A percentile compares a stretch with the other conserved stretches of the same genome.
Conservation (phyloP, 768 basidiomycete genomes). For the Serendipita sp. region DNA sequence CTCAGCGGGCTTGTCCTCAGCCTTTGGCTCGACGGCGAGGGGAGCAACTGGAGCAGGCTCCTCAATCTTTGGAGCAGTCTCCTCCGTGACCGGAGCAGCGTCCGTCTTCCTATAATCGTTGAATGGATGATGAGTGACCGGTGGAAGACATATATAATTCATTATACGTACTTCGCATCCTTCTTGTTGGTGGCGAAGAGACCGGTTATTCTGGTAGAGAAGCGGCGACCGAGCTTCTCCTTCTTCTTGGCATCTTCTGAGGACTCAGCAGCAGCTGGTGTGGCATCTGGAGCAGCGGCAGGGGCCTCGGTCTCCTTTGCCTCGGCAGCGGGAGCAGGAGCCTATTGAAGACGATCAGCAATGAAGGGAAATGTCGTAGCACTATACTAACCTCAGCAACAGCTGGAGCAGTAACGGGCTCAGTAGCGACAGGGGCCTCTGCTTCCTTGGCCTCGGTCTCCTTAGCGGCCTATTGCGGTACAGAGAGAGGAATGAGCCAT, state of each 20-base stretch:
- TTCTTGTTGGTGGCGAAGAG: slow-evolving; percentile 69
- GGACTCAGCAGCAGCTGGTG: slow-evolving; percentile 17
- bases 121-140: not conserved
- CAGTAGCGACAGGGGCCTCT: slow-evolving; percentile 12
- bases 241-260: slow-evolving; percentile 40
- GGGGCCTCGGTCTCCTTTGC: slow-evolving; percentile 6
- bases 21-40: slow-evolving; percentile 29
- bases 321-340: slow-evolving; percentile 9
- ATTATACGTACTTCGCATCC: slow-evolving; percentile 27
- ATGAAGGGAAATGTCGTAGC: not conserved
- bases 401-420: slow-evolving; percentile 11
- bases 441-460: slow-evolving; percentile 17
- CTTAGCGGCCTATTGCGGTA: slow-evolving; percentile 10
- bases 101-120: slow-evolving; percentile 19
- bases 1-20: slow-evolving; percentile 23
- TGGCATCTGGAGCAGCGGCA: slow-evolving; percentile 17
- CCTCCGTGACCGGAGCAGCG: slow-evolving; percentile 59
- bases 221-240: slow-evolving; percentile 67
- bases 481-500: not conserved
- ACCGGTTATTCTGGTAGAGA: slow-evolving; percentile 69
- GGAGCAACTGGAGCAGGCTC: slow-evolving; percentile 70
- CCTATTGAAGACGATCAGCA: not conserved
- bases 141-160: not conserved
- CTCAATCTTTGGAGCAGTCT: slow-evolving; percentile 69
- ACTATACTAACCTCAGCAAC: slow-evolving; percentile 1